Evolutionary conservation across 2,329 filamentous ascomycete species (phyloP).

Genomic region (Pseudogymnoascus sp.): DNA sequence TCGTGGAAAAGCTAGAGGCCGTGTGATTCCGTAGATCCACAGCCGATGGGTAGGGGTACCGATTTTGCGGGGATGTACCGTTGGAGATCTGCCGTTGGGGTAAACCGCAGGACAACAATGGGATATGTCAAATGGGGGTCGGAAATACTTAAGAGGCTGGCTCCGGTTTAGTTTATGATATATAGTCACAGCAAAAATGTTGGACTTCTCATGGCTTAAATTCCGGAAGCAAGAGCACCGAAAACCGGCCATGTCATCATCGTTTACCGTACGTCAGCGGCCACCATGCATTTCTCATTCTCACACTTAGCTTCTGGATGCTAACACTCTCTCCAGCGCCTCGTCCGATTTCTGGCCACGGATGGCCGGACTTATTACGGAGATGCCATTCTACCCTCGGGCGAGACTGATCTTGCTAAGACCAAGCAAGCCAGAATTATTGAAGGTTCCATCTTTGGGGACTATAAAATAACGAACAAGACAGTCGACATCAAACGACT

Average conservation of each 20-base stretch:
- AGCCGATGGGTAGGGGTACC: not conserved
- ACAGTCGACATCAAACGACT: constrained; percentile 47
- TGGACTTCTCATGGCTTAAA: constrained; percentile 4
- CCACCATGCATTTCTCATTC: not conserved
- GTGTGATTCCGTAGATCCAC: not conserved
- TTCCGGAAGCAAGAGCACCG: not conserved
- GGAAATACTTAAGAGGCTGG: constrained; percentile 3
- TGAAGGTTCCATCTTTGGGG: constrained; percentile 56
- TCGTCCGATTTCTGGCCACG: constrained; percentile 64
- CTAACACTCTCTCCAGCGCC: constrained; percentile 40
- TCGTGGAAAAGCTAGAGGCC: constrained; percentile 6
- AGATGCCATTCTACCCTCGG: constrained; percentile 59
- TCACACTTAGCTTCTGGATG: not conserved
- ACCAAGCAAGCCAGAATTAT: constrained; percentile 54
- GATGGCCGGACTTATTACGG: constrained; percentile 65
- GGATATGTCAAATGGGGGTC: constrained; percentile 3
- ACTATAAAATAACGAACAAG: constrained; percentile 54
- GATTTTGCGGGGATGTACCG: not conserved
- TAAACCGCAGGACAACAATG: not conserved
- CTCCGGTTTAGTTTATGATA: constrained; percentile 1
- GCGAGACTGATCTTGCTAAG: constrained; percentile 51
- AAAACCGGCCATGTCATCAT: constrained; percentile 6
- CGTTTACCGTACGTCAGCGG: constrained; percentile 6
- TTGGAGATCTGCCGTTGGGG: constrained; percentile 5
- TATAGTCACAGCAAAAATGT: not conserved